Evolutionary conservation across 1,139 yeast genomes (phyloP).

Genomic region (Magnusiomyces ingens): DNA sequence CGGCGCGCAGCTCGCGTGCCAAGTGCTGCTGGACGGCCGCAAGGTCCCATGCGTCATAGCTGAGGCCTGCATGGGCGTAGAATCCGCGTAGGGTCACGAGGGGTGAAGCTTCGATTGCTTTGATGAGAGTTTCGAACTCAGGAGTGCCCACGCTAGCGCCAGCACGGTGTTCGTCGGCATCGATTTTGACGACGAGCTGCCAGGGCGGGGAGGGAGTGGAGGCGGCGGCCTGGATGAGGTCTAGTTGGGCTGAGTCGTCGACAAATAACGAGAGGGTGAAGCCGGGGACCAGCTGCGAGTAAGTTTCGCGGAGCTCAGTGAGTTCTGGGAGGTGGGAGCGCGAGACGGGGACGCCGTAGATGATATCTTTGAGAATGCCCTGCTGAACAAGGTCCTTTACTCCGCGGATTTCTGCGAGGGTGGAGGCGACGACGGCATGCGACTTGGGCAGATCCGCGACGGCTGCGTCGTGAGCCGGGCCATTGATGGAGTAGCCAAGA

Average conservation of each 20-base stretch:
- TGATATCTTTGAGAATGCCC: slow-evolving; percentile 50
- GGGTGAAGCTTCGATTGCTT: slow-evolving; percentile 20
- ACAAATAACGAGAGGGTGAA: slow-evolving; percentile 49
- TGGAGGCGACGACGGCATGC: slow-evolving; percentile 56
- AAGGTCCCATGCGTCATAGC: slow-evolving; percentile 47
- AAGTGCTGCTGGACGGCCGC: slow-evolving; percentile 45
- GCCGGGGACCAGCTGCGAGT: slow-evolving; percentile 18
- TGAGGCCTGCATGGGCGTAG: slow-evolving; percentile 76
- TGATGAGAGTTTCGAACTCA: slow-evolving; percentile 32
- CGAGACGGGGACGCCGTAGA: slow-evolving; percentile 62
- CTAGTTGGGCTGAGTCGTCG: slow-evolving; percentile 54
- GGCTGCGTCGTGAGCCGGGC: slow-evolving; percentile 25
- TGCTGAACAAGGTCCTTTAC: slow-evolving; percentile 40
- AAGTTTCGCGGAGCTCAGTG: slow-evolving; percentile 33
- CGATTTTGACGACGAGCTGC: slow-evolving; percentile 39
- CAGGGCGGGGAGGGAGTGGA: slow-evolving; percentile 40
- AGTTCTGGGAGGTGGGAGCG: slow-evolving; percentile 47
- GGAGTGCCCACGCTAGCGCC: slow-evolving; percentile 42
- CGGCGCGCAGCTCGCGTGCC: slow-evolving; percentile 50
- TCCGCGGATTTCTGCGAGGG: slow-evolving; percentile 60
- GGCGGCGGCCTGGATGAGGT: slow-evolving; percentile 31
- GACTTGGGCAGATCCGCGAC: slow-evolving; percentile 31
- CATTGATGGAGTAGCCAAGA: slow-evolving; percentile 34
- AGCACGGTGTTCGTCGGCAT: slow-evolving; percentile 43
- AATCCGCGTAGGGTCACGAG: slow-evolving; percentile 46